These are phyloP conservation scores for Amorphotheca resinae DNA, from an alignment of 495 filamentous ascomycete species.

Conservation along the genomic window DNA sequence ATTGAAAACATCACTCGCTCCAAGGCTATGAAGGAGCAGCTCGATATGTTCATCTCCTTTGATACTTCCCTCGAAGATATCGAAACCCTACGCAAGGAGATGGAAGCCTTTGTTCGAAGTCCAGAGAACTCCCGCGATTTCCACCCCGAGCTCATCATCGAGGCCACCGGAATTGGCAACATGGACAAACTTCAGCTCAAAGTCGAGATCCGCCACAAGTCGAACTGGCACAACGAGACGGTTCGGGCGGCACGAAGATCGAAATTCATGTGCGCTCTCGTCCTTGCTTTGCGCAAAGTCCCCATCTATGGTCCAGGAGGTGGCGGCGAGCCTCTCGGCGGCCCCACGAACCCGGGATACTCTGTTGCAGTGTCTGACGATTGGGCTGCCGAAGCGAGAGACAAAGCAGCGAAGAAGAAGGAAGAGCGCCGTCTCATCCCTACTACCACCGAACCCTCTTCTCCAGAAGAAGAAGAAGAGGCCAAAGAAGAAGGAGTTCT, in stretches of 20 bases:
- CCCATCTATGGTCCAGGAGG: constrained; percentile 77
- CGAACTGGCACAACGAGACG: constrained; percentile 90
- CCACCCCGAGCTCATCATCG: constrained; percentile 68
- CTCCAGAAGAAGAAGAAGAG: not conserved
- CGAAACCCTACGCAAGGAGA: constrained; percentile 64
- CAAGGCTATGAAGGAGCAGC: constrained; percentile 80
- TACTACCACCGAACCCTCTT: not conserved
- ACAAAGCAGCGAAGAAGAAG: constrained; percentile 47
- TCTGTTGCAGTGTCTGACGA: constrained; percentile 58
- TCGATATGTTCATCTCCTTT: constrained; percentile 68
- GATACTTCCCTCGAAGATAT: constrained; percentile 83
- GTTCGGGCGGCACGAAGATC: constrained; percentile 73
- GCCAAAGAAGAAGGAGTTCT: constrained; percentile 7
- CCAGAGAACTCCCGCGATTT: constrained; percentile 88
- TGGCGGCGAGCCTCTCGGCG: constrained; percentile 53
- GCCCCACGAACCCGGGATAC: constrained; percentile 57
- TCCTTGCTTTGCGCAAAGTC: constrained; percentile 72
- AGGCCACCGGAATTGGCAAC: constrained; percentile 66
- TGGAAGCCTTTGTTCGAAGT: constrained; percentile 70
- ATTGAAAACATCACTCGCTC: constrained; percentile 85
- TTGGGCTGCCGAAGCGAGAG: constrained; percentile 44
- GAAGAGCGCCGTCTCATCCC: constrained; percentile 50
- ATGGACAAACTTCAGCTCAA: constrained; percentile 79
- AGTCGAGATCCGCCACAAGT: constrained; percentile 81
- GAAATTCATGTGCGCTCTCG: constrained; percentile 93